Evolutionary conservation across 805 yeast species (phyloP).

Genomic region (Saccharomyces mikatae): DNA sequence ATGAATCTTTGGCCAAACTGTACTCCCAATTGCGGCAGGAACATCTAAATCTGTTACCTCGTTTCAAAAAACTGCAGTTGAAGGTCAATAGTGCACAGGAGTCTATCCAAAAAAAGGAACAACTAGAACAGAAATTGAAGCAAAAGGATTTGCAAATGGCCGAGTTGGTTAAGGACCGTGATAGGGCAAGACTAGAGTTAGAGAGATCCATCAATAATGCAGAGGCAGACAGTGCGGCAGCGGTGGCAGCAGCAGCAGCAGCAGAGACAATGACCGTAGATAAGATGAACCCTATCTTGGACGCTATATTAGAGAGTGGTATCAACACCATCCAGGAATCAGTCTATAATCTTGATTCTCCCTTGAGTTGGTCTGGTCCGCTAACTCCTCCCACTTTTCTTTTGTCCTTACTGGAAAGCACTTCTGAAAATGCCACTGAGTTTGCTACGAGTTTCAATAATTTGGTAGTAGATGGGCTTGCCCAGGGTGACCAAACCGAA

Average conservation of each 20-base stretch:
- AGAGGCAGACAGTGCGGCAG: constrained; percentile 35
- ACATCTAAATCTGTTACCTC: constrained; percentile 69
- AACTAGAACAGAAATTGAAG: constrained; percentile 72
- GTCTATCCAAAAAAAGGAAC: constrained; percentile 75
- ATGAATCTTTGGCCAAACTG: constrained; percentile 80
- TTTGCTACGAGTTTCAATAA: constrained; percentile 72
- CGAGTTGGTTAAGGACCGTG: constrained; percentile 81
- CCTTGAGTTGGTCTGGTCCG: constrained; percentile 29
- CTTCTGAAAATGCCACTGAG: constrained; percentile 64
- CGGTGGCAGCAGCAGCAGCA: neutral
- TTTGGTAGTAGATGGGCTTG: constrained; percentile 66
- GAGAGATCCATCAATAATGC: constrained; percentile 35
- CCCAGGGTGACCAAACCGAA: constrained; percentile 47
- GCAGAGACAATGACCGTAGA: constrained; percentile 40
- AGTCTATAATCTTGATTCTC: constrained; percentile 60
- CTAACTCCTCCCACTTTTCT: constrained; percentile 6
- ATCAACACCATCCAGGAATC: constrained; percentile 68
- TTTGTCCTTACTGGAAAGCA: constrained; percentile 56
- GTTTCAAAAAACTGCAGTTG: constrained; percentile 73
- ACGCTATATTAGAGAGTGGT: constrained; percentile 62
- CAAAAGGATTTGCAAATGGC: constrained; percentile 82
- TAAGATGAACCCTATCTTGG: constrained; percentile 50
- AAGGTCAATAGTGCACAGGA: constrained; percentile 88
- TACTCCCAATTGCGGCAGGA: constrained; percentile 90
- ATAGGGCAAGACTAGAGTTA: constrained; percentile 77